Evolutionary conservation across 2,329 filamentous ascomycete genomes (phyloP).

Genomic region (Hymenoscyphus occultus): DNA sequence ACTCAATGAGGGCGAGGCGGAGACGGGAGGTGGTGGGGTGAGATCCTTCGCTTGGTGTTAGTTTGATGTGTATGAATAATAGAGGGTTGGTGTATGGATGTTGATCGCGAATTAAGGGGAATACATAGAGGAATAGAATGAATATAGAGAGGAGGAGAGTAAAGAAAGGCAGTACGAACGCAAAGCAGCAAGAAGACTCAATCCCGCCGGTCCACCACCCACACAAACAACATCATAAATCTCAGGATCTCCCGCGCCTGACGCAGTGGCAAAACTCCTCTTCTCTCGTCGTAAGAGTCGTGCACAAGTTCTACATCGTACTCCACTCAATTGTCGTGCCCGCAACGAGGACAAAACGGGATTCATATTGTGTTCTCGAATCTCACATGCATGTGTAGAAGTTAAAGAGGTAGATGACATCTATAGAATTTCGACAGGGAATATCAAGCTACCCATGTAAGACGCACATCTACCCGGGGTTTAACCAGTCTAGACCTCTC

Average conservation of each 20-base stretch:
- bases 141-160: constrained; percentile 1
- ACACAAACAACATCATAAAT: constrained; percentile 39
- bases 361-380: constrained; percentile 21
- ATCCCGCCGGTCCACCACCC: constrained; percentile 52
- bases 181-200: constrained; percentile 76
- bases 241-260: constrained; percentile 20
- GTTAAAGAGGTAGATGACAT: neutral
- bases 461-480: neutral
- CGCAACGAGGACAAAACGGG: constrained; percentile 13
- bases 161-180: constrained; percentile 49
- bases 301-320: constrained; percentile 30
- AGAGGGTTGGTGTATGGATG: no score
- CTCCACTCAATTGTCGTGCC: constrained; percentile 21
- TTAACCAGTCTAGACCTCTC: no score
- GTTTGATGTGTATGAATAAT: neutral
- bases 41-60: constrained; percentile 52
- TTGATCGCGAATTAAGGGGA: no score
- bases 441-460: neutral
- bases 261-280: constrained; percentile 26
- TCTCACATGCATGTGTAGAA: neutral
- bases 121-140: neutral
- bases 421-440: neutral
- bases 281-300: constrained; percentile 26
- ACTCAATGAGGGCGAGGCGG: constrained; percentile 84
- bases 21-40: constrained; percentile 73